Base-by-base conservation (phyloP, 148 eudicot genomes). In the Silene latifolia region DNA sequence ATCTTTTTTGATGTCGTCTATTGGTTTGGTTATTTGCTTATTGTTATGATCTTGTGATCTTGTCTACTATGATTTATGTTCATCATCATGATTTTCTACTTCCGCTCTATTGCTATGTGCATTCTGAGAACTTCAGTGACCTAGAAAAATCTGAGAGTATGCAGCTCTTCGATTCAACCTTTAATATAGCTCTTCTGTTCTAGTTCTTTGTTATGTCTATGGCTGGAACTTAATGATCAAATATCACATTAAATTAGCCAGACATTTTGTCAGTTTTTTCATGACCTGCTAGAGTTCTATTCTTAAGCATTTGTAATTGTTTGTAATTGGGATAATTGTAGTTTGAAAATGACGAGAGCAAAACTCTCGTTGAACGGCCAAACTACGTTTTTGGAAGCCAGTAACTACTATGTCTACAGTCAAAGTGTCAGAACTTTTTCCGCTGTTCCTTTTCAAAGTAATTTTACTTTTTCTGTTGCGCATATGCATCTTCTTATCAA, bases 1-100 rank as follows among this genome's bases (percentile, higher is more conserved):
- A 19, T 72, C n/a, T 44, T 74, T 18, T 67, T n/a, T 29, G 10
- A 24, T 63, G n/a, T 63, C n/a, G 25, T 24, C 17, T 25, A 3
- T 67, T 42, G 54, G 54, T 44, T 20, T 44, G 21, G 71, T 67
- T n/a, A 67, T 67, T 67, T 44, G 5, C 14, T 67, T 35, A 35
- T 11, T 19, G 51, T 44, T 5, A 67, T 46, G 71, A 44, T 54
- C 56, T 44, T 51, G n/a, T 46, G 71, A 44, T 54, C 56, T 44
- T 51, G n/a, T 65, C 69, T 32, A 67, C 71, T 42, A 7, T 39
- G 53, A 67, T 7, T 47, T 20, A 20, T 67, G 15, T 44, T 17
- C 20, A 42, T 65, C 47, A 18, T 65, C 69, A 65, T 65, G 21
- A 15, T 65, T 13, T 17, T 29, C 66, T 62, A 13, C 39, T 12